phyloP scores from a whole-genome alignment of 1,284 basidiomycete genomes.

The Ceratobasidium sp. region DNA sequence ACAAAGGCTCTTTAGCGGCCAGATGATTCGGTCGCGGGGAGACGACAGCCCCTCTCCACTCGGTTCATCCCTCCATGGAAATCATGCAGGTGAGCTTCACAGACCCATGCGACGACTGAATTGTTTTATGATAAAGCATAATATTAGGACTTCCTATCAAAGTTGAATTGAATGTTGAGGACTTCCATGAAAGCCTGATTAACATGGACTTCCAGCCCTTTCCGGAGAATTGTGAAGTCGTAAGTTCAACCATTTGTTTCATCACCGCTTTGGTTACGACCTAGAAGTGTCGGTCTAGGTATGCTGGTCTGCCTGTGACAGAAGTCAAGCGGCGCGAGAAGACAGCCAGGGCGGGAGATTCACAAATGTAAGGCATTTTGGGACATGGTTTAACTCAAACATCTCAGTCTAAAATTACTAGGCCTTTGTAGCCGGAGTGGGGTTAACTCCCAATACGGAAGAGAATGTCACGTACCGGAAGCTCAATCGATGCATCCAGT shows the following conservation, averaged over 20 bases:
- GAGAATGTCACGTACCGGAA: not conserved
- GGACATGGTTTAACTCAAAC: too few species aligned
- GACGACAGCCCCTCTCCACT: not conserved
- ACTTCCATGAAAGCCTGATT: not conserved
- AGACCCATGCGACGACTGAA: too few species aligned
- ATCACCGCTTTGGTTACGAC: too few species aligned
- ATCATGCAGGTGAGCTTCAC: not conserved
- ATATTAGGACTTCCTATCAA: slow-evolving; percentile 15
- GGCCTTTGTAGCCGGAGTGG: not conserved
- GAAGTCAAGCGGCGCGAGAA: slow-evolving; percentile 5
- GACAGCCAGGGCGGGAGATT: not conserved
- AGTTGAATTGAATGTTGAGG: not conserved
- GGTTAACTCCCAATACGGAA: not conserved
- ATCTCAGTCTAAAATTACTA: not conserved
- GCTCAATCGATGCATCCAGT: slow-evolving; percentile 18
- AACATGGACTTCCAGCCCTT: slow-evolving; percentile 17
- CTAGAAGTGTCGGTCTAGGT: not conserved
- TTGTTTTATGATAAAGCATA: not conserved
- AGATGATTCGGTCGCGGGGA: not conserved
- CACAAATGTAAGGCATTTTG: not conserved
- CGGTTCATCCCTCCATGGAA: not conserved
- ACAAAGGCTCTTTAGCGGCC: not conserved
- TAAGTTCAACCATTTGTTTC: not conserved
- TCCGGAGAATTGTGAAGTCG: slow-evolving; percentile 12
- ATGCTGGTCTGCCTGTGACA: slow-evolving; percentile 6